Conservation (phyloP, 2,329 filamentous ascomycete genomes). For the Corinectria fuckeliana region DNA sequence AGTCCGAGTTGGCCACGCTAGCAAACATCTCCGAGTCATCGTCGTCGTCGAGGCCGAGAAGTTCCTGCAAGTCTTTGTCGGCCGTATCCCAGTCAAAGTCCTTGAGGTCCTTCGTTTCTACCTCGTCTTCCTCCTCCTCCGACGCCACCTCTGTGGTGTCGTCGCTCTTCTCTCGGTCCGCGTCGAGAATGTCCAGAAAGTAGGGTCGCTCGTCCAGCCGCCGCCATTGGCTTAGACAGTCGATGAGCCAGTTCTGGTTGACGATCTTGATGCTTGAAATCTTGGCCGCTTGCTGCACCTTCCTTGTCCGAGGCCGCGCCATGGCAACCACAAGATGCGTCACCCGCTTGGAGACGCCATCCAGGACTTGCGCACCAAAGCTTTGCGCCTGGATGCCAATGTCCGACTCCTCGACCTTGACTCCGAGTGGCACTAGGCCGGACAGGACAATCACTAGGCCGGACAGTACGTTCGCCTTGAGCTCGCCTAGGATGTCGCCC, state of each 20-base stretch:
- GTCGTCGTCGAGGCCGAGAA: conserved; percentile 65
- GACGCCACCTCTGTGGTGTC: conserved; percentile 43
- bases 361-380: conserved; percentile 75
- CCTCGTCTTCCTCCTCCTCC: conserved; percentile 41
- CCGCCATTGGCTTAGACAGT: conserved; percentile 84
- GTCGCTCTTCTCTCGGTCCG: conserved; percentile 58
- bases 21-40: conserved; percentile 47
- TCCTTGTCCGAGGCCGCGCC: conserved; percentile 79
- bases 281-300: conserved; percentile 85
- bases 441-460: conserved; percentile 86
- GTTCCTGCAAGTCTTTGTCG: conserved; percentile 78
- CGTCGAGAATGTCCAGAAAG: conserved; percentile 75
- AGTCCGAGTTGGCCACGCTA: conserved; percentile 34
- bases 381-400: conserved; percentile 85
- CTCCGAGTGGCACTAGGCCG: conserved; percentile 83
- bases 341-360: conserved; percentile 65
- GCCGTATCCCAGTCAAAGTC: conserved; percentile 67
- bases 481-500: conserved; percentile 78
- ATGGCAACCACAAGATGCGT: conserved; percentile 79
- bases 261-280: conserved; percentile 88
- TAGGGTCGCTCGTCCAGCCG: conserved; percentile 81
- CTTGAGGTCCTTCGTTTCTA: conserved; percentile 53
- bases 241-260: conserved; percentile 85
- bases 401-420: conserved; percentile 81
- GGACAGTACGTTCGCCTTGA: conserved; percentile 79